These are phyloP conservation scores for Schizopora paradoxa DNA, from an alignment of 1,284 basidiomycete species.

Conservation along the genomic window DNA sequence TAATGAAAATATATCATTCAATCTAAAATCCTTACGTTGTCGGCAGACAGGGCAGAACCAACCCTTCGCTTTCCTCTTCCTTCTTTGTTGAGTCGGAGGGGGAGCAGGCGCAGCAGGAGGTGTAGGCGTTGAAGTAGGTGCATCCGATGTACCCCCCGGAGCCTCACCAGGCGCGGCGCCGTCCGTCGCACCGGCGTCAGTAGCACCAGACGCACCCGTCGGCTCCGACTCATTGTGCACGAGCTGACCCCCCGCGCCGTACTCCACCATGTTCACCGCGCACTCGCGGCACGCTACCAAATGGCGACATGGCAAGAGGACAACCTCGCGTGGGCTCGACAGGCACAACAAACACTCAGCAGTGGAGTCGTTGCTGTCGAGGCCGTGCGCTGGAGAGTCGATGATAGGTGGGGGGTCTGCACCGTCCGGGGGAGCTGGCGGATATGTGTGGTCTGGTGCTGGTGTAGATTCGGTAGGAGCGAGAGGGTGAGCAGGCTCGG, in stretches of 20 bases:
- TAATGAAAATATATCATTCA: background rate
- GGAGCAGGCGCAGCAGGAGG: conserved; percentile 19
- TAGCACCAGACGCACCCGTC: conserved; percentile 13
- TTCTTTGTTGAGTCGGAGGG: conserved; percentile 33
- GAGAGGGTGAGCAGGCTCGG: conserved; percentile 31
- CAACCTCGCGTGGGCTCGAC: conserved; percentile 80
- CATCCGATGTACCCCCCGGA: conserved; percentile 17
- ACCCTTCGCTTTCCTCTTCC: conserved; percentile 88
- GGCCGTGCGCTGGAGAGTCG: conserved; percentile 19
- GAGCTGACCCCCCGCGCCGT: conserved; percentile 84
- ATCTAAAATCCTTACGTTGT: conserved; percentile 55
- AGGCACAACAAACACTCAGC: conserved; percentile 88
- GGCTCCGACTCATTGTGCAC: conserved; percentile 48
- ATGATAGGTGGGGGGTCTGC: conserved; percentile 22
- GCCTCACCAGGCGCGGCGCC: conserved; percentile 19
- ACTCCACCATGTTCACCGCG: conserved; percentile 91
- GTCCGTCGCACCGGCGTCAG: conserved; percentile 19
- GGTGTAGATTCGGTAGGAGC: conserved; percentile 36
- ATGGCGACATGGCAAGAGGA: conserved; percentile 84
- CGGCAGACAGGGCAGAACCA: conserved; percentile 94
- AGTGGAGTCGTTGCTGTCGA: conserved; percentile 47
- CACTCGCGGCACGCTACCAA: conserved; percentile 90
- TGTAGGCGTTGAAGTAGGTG: conserved; percentile 16
- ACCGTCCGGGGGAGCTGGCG: conserved; percentile 31
- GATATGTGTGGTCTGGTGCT: conserved; percentile 39